Conservation (phyloP, 116 monocot genomes). For the Iris pallida region DNA sequence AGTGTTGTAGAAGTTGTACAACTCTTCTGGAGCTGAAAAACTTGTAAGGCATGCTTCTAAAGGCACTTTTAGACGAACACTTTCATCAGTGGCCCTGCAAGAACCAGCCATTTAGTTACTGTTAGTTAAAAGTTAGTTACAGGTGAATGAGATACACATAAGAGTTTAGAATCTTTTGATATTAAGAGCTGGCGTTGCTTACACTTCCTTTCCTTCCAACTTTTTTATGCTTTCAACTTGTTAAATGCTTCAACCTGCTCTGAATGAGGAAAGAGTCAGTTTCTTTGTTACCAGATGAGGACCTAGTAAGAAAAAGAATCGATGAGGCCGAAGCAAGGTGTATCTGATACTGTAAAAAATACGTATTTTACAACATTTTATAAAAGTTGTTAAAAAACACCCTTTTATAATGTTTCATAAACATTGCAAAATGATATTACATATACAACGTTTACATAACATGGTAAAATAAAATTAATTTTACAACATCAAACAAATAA, state of each 20-base stretch:
- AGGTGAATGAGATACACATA: slow-evolving; percentile 5
- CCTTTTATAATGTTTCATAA: too few relatives aligned
- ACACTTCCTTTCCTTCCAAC: slow-evolving; percentile 62
- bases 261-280: too few relatives aligned
- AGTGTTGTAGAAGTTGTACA: slow-evolving; percentile 87
- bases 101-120: slow-evolving; percentile 5
- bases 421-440: too few relatives aligned
- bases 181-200: slow-evolving; percentile 8
- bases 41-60: slow-evolving; percentile 77
- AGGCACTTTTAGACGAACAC: slow-evolving; percentile 87
- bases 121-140: background rate
- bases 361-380: too few relatives aligned
- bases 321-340: too few relatives aligned
- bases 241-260: slow-evolving; percentile 76
- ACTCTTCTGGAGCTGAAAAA: slow-evolving; percentile 86
- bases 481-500: too few relatives aligned
- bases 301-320: too few relatives aligned
- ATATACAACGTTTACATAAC: too few relatives aligned
- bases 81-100: slow-evolving; percentile 58
- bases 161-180: background rate
- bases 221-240: slow-evolving; percentile 48
- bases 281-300: too few relatives aligned
- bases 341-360: too few relatives aligned
- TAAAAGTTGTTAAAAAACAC: too few relatives aligned
- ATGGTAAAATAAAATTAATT: too few relatives aligned